A percentile compares a stretch with the other conserved stretches of the same genome.
Conservation (phyloP, 371 early-diverging fungal species). For the Mycotypha africana region DNA sequence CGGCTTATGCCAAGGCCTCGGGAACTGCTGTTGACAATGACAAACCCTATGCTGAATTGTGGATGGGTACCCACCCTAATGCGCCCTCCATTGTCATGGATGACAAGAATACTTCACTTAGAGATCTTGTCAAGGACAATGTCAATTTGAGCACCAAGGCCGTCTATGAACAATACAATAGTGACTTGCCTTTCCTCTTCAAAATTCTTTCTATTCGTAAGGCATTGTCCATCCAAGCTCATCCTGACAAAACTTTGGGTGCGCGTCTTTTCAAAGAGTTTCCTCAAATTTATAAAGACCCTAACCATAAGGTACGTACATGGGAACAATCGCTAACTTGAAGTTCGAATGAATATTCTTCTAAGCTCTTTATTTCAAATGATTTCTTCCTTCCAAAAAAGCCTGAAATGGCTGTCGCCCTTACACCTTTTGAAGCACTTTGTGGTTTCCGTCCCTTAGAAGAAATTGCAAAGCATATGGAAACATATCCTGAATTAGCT, state of each 20-base stretch:
- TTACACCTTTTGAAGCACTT: conserved; percentile 93
- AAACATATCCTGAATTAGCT: conserved; percentile 71
- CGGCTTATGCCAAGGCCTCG: conserved; percentile 65
- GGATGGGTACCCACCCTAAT: conserved; percentile 98
- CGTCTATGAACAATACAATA: conserved; percentile 55
- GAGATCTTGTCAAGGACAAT: conserved; percentile 42
- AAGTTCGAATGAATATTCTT: too few relatives aligned
- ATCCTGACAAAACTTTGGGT: conserved; percentile 91
- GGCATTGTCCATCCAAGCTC: conserved; percentile 97
- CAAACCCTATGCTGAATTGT: conserved; percentile 94
- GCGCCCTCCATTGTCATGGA: conserved; percentile 67
- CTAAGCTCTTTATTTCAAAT: too few relatives aligned
- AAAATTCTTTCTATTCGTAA: conserved; percentile 93
- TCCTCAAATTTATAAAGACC: conserved; percentile 81
- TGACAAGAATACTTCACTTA: conserved; percentile 44
- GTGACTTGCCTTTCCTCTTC: conserved; percentile 93
- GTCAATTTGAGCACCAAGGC: conserved; percentile 44
- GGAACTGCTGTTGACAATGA: conserved; percentile 49
- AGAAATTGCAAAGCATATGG: conserved; percentile 67
- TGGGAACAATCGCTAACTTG: too few relatives aligned
- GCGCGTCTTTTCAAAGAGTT: conserved; percentile 60
- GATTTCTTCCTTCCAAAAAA: too few relatives aligned
- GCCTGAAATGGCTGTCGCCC: conserved; percentile 97
- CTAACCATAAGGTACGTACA: conserved; percentile 51
- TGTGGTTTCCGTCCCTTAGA: conserved; percentile 90